phyloP scores from a whole-genome alignment of 805 yeast species.

The Saturnispora gosingensis region DNA sequence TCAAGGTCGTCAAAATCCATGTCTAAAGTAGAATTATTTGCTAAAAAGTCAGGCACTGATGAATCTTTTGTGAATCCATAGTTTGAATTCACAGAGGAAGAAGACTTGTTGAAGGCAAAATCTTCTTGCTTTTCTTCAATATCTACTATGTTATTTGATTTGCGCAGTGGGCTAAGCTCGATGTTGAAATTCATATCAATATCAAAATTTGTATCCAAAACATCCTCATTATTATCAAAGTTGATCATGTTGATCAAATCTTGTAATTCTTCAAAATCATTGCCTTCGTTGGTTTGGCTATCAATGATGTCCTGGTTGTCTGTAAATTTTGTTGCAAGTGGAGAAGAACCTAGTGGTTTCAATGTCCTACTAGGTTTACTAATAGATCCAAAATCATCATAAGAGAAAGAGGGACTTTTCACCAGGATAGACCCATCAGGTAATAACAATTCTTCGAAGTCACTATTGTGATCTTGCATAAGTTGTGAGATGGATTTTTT shows the following conservation, averaged over 20 bases:
- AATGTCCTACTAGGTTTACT: conserved; percentile 12
- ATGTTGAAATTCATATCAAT: conserved; percentile 10
- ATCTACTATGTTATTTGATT: background rate
- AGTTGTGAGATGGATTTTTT: conserved; percentile 21
- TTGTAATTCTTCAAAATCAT: conserved; percentile 19
- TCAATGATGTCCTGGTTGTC: background rate
- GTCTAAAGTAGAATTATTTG: conserved; percentile 7
- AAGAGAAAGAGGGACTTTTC: conserved; percentile 12
- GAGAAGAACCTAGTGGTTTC: conserved; percentile 7
- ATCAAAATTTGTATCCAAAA: conserved; percentile 20
- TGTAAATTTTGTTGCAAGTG: background rate
- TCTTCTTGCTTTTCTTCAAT: background rate
- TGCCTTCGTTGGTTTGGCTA: background rate
- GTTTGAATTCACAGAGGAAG: background rate
- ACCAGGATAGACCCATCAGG: conserved; percentile 41
- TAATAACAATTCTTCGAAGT: conserved; percentile 16
- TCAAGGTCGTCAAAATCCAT: conserved; percentile 2
- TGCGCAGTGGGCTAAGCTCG: conserved; percentile 8
- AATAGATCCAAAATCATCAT: background rate
- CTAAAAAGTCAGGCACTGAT: conserved; percentile 12
- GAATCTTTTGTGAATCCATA: conserved; percentile 3
- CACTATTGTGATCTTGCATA: conserved; percentile 14
- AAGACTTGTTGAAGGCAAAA: background rate
- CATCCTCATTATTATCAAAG: conserved; percentile 20
- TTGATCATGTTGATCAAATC: conserved; percentile 26